Percentiles rank a stretch among this genome's conserved stretches.
These are phyloP conservation scores for Poa annua DNA, from an alignment of 176 grass and related monocot genomes.

Conservation along the genomic window DNA sequence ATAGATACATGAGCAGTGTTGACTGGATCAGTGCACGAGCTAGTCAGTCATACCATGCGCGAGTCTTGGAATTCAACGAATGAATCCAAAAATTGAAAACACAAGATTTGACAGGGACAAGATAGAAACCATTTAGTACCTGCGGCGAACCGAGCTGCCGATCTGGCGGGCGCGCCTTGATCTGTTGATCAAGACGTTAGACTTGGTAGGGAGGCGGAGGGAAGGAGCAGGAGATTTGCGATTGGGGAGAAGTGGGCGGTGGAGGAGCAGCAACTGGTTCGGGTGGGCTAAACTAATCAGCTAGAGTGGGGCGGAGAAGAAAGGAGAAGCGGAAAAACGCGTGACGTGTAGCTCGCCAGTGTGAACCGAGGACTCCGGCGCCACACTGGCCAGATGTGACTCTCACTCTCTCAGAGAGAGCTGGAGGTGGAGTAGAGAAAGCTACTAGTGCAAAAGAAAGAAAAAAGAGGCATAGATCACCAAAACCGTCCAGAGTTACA, in stretches of 20 bases:
- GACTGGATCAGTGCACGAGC: conserved; percentile 28
- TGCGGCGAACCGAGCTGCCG: not conserved
- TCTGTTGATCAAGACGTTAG: not conserved
- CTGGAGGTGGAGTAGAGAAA: not conserved
- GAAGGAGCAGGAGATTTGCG: not conserved
- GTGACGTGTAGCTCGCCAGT: conserved; percentile 12
- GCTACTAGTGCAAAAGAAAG: not conserved
- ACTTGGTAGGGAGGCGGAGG: not conserved
- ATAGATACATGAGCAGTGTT: not conserved
- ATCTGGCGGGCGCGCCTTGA: not conserved
- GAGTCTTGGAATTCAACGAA: conserved; percentile 29
- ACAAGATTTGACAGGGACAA: conserved; percentile 21
- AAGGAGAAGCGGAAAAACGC: not conserved
- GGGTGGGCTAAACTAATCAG: conserved; percentile 13
- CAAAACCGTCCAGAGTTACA: not conserved
- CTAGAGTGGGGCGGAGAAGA: not conserved
- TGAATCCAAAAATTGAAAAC: not conserved
- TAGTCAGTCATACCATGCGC: conserved; percentile 20
- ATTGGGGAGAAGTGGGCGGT: not conserved
- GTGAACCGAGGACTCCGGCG: not conserved
- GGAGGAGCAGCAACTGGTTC: not conserved
- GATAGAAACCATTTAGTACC: not conserved
- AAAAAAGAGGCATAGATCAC: not conserved
- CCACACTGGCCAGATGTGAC: not conserved
- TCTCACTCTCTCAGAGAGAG: not conserved